Base-by-base conservation (phyloP, 1,284 basidiomycete species). In the Hemileia vastatrix region DNA sequence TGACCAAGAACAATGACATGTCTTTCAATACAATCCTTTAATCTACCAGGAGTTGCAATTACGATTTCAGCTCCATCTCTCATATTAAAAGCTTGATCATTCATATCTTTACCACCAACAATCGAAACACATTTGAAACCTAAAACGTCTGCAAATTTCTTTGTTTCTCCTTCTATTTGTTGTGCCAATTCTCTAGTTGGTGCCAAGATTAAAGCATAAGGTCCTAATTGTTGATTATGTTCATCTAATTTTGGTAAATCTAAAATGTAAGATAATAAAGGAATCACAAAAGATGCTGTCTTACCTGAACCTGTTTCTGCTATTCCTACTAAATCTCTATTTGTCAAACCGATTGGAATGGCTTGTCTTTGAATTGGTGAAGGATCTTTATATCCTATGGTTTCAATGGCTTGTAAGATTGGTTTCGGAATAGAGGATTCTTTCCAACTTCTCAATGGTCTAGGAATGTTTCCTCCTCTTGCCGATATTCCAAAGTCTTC, bases 291-390 rank as follows among this genome's bases (percentile, higher is more conserved):
- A 2, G 93, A 91, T 19, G 93, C 93, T 15, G 93, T 98, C 80
- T 98, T 98, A 75, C 93, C 93, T 70, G 93, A 97, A 80, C 90
- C 90, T 56, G 94, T 98, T 78, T 98, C 93, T 65, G 94, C 94
- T 62, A 97, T 90, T 70, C 94, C 94, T 71, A 98, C 96, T 67
- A 97, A 84, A 75, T 98, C 94, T 55, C 94, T 82, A 72, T 93
- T 92, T 75, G 92, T 88, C 67, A 97, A 77, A 49, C 94, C 94
- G 67, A 98, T 96, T 9, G 94, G 94, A 66, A 98, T 97, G 6
- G 94, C 94, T 76, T 98, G 94, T 45, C 94, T 83, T 77, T 98
- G 94, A 74, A 98, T 97, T 1, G 94, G 86, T 31, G 88, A 90
- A 0, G 94, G 94, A 64, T 97, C 94, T 70, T 88, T 91, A 81